Evolutionary conservation across 1,284 basidiomycete genomes (phyloP).

Genomic region (Apiotrichum sp.): DNA sequence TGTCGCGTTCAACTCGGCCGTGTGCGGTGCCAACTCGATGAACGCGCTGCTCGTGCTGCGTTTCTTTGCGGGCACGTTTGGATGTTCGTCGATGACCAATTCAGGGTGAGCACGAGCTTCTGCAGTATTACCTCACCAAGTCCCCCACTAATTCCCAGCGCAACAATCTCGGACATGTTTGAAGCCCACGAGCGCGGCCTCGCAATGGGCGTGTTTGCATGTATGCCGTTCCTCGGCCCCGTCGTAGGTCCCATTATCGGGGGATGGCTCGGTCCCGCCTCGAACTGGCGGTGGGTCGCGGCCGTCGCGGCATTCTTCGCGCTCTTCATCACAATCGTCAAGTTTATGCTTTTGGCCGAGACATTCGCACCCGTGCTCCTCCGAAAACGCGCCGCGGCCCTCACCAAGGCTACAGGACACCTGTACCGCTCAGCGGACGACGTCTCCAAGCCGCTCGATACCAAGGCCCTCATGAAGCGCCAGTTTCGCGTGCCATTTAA

Average conservation of each 20-base stretch:
- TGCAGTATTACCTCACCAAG: too few relatives aligned
- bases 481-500: constrained; percentile 47
- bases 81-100: constrained; percentile 48
- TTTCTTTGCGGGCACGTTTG: constrained; percentile 47
- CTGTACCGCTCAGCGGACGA: constrained; percentile 42
- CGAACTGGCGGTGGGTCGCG: constrained; percentile 54
- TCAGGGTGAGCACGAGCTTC: constrained; percentile 19
- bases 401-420: constrained; percentile 37
- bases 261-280: constrained; percentile 6
- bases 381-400: constrained; percentile 29
- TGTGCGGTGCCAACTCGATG: constrained; percentile 44
- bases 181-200: constrained; percentile 43
- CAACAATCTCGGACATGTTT: constrained; percentile 48
- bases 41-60: constrained; percentile 47
- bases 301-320: constrained; percentile 57
- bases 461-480: constrained; percentile 32
- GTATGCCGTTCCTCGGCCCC: constrained; percentile 43
- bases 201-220: constrained; percentile 50
- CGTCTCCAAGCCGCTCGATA: constrained; percentile 32
- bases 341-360: constrained; percentile 38
- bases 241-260: constrained; percentile 21
- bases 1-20: constrained; percentile 46
- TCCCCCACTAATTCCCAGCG: constrained; percentile 18
- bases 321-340: constrained; percentile 26
- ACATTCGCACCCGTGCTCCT: constrained; percentile 46